Percentiles rank a stretch among this genome's conserved stretches.
Conservation (phyloP, 1,139 yeast species). For the Arxiozyma telluris region DNA sequence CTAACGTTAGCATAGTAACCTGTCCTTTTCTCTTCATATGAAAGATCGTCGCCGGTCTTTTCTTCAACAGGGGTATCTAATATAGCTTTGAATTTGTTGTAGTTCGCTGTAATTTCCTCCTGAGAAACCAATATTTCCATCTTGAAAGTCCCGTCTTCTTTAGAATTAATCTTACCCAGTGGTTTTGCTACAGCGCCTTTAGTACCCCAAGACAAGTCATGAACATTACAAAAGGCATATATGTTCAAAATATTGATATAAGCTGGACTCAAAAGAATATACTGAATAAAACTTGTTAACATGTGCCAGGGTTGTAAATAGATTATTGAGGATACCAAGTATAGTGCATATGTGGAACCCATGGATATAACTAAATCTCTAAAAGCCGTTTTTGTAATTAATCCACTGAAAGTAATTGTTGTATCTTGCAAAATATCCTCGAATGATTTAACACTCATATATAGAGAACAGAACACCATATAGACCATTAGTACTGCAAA, state of each 20-base stretch:
- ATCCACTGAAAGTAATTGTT: constrained; percentile 27
- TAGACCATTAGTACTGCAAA: constrained; percentile 89
- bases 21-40: constrained; percentile 50
- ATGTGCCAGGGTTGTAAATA: constrained; percentile 96
- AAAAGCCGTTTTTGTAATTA: constrained; percentile 50
- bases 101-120: constrained; percentile 53
- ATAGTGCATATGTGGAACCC: constrained; percentile 73
- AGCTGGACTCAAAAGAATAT: constrained; percentile 77
- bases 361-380: constrained; percentile 83
- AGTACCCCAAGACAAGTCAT: constrained; percentile 98
- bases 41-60: constrained; percentile 31
- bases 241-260: constrained; percentile 81
- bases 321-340: constrained; percentile 65
- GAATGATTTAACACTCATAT: constrained; percentile 70
- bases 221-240: constrained; percentile 91
- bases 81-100: constrained; percentile 54
- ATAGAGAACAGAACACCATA: constrained; percentile 83
- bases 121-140: constrained; percentile 59
- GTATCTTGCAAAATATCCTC: constrained; percentile 29
- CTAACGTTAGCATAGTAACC: constrained; percentile 68
- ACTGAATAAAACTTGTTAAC: constrained; percentile 77
- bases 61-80: constrained; percentile 42
- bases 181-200: constrained; percentile 72
- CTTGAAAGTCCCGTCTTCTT: constrained; percentile 68
- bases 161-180: constrained; percentile 56